Evolutionary conservation across 108 stramenopile genomes (phyloP).

Genomic region (Conticribra guillardii): DNA sequence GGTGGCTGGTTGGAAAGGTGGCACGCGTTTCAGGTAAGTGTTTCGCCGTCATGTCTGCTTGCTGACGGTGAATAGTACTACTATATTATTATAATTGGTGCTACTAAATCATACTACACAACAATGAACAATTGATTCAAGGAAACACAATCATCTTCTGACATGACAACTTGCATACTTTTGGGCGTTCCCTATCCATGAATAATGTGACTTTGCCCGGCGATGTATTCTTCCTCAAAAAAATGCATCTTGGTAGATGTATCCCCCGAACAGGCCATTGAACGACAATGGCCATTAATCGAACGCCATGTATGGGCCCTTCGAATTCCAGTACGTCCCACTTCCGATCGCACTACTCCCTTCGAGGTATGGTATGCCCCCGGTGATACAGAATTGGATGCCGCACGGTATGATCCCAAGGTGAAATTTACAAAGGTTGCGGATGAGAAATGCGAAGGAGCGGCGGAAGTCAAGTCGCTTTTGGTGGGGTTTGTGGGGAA

Average conservation of each 20-base stretch:
- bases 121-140: background rate
- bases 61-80: too few relatives aligned
- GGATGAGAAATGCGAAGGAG: constrained; percentile 8
- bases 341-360: constrained; percentile 18
- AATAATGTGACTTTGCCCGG: too few relatives aligned
- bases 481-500: constrained; percentile 78
- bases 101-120: too few relatives aligned
- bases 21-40: constrained; percentile 58
- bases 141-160: background rate
- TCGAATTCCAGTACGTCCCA: constrained; percentile 48
- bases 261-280: constrained; percentile 62
- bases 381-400: constrained; percentile 81
- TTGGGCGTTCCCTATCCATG: background rate
- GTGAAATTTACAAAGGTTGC: constrained; percentile 51
- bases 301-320: constrained; percentile 72
- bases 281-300: constrained; percentile 76
- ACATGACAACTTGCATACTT: background rate
- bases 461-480: constrained; percentile 41
- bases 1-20: constrained; percentile 80
- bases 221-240: too few relatives aligned
- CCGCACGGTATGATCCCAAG: constrained; percentile 74
- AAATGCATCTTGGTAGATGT: too few relatives aligned
- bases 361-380: constrained; percentile 82
- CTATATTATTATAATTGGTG: too few relatives aligned
- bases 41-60: background rate